Percentiles rank a stretch among this genome's conserved stretches.
These are phyloP conservation scores for Periglandula ipomoeae DNA, from an alignment of 2,329 filamentous ascomycete species.

Conservation along the genomic window DNA sequence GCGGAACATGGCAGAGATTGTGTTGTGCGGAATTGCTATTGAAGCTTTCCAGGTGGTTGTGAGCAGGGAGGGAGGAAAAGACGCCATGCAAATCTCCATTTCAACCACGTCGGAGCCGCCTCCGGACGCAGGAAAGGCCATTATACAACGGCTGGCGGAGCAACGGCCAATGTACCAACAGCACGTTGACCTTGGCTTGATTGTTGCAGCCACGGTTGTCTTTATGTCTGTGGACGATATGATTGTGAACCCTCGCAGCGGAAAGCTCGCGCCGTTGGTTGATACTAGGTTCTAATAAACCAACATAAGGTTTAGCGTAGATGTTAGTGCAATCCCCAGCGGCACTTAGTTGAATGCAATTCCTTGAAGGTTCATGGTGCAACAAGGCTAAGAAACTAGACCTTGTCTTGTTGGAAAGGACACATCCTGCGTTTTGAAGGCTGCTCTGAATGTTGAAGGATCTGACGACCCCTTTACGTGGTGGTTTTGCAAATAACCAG, in stretches of 20 bases:
- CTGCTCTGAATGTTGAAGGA: too few species aligned
- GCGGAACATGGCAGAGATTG: not conserved
- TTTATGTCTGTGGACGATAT: not conserved
- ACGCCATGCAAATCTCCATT: not conserved
- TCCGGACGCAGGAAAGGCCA: not conserved
- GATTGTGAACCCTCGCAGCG: not conserved
- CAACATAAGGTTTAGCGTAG: too few species aligned
- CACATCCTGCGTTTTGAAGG: too few species aligned
- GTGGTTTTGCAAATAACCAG: too few species aligned
- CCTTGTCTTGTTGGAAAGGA: too few species aligned
- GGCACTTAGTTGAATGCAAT: too few species aligned
- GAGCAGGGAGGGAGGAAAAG: not conserved
- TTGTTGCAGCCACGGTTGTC: not conserved
- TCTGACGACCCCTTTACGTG: too few species aligned
- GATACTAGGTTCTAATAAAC: not conserved
- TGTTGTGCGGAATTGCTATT: not conserved
- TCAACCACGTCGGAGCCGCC: not conserved
- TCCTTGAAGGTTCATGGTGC: too few species aligned
- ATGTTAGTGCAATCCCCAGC: too few species aligned
- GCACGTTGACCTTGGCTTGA: not conserved
- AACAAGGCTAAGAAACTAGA: too few species aligned
- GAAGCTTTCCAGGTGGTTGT: not conserved
- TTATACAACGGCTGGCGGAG: not conserved
- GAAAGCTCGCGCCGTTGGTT: not conserved
- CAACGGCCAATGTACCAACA: not conserved